These are phyloP conservation scores for Euphorbia pulcherrima DNA, from an alignment of 345 rosid species.

Conservation along the genomic window DNA sequence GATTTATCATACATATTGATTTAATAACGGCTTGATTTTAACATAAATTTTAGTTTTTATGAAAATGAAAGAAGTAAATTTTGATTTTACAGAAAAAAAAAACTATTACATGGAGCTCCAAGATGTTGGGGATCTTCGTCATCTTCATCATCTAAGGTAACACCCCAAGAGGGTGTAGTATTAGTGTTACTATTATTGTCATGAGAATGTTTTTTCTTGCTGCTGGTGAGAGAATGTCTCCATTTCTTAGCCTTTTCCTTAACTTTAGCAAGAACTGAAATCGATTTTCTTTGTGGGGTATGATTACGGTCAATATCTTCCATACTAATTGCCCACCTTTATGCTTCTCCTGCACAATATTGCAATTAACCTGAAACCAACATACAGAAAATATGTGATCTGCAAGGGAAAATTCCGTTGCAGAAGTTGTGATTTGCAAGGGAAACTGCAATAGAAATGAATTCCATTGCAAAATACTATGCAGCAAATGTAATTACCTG, in stretches of 20 bases:
- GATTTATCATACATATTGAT: too few species aligned
- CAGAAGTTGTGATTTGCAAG: too few species aligned
- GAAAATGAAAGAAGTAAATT: not conserved
- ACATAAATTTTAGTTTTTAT: too few species aligned
- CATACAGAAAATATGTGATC: too few species aligned
- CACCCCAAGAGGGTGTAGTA: conserved; percentile 42
- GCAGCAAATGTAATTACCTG: too few species aligned
- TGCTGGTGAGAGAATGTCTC: conserved; percentile 33
- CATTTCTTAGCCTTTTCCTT: conserved; percentile 64
- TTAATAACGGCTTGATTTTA: too few species aligned
- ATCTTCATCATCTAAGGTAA: conserved; percentile 44
- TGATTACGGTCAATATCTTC: conserved; percentile 40
- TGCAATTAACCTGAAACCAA: not conserved
- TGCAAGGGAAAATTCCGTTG: too few species aligned
- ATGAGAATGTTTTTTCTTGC: conserved; percentile 46
- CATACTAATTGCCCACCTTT: conserved; percentile 33
- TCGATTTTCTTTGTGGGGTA: conserved; percentile 46
- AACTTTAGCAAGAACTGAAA: conserved; percentile 50
- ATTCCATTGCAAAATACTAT: too few species aligned
- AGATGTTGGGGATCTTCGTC: conserved; percentile 50
- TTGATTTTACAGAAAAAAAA: not conserved
- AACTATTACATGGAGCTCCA: conserved; percentile 75
- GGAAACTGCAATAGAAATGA: too few species aligned
- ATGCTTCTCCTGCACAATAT: conserved; percentile 30
- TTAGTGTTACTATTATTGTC: conserved; percentile 41